phyloP scores from a whole-genome alignment of 78 protist genomes.

The Protostelium mycophagum region DNA sequence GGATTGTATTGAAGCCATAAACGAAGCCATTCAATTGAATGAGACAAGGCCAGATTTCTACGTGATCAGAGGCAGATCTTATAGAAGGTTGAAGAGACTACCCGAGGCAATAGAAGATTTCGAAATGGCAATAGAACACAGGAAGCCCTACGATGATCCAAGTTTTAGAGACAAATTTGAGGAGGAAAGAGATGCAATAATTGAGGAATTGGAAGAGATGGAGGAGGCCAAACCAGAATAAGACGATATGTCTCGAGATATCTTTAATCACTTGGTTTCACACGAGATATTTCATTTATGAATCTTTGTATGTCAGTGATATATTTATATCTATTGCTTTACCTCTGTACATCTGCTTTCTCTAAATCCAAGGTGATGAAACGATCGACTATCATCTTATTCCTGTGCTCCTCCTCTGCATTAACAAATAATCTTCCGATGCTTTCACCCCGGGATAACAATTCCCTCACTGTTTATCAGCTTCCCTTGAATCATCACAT shows the following conservation, averaged over 20 bases:
- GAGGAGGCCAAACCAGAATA: too few species aligned
- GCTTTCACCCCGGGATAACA: neutral
- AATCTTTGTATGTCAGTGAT: too few species aligned
- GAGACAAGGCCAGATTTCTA: neutral
- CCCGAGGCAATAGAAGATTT: neutral
- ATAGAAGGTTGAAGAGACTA: neutral
- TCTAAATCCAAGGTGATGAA: neutral
- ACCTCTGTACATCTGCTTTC: too few species aligned
- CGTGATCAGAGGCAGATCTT: neutral
- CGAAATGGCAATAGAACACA: neutral
- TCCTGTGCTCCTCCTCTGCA: neutral
- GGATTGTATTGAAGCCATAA: neutral
- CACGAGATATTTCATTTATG: too few species aligned
- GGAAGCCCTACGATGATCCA: neutral
- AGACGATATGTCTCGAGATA: too few species aligned
- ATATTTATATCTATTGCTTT: too few species aligned
- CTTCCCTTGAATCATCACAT: neutral
- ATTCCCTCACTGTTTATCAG: neutral
- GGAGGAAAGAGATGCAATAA: neutral
- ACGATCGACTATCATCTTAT: neutral
- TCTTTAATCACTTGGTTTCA: too few species aligned
- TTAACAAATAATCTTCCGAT: neutral
- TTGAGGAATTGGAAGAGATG: neutral
- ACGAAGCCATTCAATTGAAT: neutral
- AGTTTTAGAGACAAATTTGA: neutral